Evolutionary conservation across 1,284 basidiomycete species (phyloP), one percentile per base, ranked within the genome.

Genomic region (Chalciporus sp.): DNA sequence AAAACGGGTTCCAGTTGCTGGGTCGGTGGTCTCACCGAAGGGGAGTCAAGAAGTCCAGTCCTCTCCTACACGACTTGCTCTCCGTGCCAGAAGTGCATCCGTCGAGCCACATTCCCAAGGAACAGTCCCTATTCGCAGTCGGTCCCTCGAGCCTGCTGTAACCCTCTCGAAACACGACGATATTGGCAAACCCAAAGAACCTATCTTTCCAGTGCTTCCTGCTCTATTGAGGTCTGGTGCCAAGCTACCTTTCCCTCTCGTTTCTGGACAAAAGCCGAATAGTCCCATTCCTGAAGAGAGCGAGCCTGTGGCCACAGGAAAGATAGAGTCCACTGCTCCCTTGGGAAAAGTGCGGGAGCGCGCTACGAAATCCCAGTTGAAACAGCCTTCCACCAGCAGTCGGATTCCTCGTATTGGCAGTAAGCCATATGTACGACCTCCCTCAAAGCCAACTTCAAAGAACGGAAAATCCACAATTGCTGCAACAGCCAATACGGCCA

Each of bases 401-500:
- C 80, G 77, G 67, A 90, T 90, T 59, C 88, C 88, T 7, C 75
- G 88, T 49, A 83, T 85, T 48, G 83, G 81, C 28, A 67, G 69
- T 16, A 89, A 88, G 57, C 86, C 88, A 1, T 90, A 90, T 66
- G 72, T 79, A 26, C 75, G 82, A 56, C 76, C 79, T 35, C 47
- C 49, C 19, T 28, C 56, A n/a, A 58, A 56, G 31, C 76, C 79
- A 33, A 45, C 50, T n/a, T 28, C 56, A n/a, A 58, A 56, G 31
- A 52, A 45, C 14, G 51, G 49, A 37, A 66, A 29, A 23, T 19
- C 31, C 42, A 29, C 49, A 6, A 28, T 27, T 26, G 40, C 27
- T 37, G 35, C 49, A 31, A 44, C 51, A 27, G n/a, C 35, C 26
- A 49, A 42, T 35, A 17, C 23, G 37, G 19, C 29, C 29, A 47